Percentiles rank a stretch among this genome's conserved stretches.
These are phyloP conservation scores for Picochlorum sp. DNA, from an alignment of 139 green algal species.

Conservation along the genomic window DNA sequence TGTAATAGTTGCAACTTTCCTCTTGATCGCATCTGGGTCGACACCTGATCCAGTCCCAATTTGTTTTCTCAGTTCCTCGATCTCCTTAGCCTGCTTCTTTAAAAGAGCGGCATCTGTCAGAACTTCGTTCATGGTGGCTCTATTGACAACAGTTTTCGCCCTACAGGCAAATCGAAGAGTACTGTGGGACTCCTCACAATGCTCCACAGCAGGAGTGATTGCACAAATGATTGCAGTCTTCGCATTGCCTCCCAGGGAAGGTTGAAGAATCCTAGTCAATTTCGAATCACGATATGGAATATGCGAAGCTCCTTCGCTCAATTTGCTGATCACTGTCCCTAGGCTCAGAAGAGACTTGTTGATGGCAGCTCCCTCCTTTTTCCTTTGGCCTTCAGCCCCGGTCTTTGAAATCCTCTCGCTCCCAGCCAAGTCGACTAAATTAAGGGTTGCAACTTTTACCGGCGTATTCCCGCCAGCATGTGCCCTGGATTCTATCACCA, in stretches of 20 bases:
- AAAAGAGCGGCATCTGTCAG: constrained; percentile 18
- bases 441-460: constrained; percentile 74
- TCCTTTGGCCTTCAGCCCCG: constrained; percentile 44
- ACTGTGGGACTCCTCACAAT: constrained; percentile 65
- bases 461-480: constrained; percentile 57
- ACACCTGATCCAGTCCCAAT: constrained; percentile 46
- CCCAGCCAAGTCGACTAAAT: constrained; percentile 92
- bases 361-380: constrained; percentile 60
- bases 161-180: constrained; percentile 66
- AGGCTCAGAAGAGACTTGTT: constrained; percentile 65
- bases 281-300: constrained; percentile 76
- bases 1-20: no score
- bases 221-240: constrained; percentile 48
- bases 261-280: constrained; percentile 65
- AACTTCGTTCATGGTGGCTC: constrained; percentile 68
- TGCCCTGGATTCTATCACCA: constrained; percentile 80
- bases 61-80: constrained; percentile 54
- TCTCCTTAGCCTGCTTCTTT: constrained; percentile 76
- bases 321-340: constrained; percentile 61
- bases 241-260: constrained; percentile 47
- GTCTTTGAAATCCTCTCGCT: constrained; percentile 88
- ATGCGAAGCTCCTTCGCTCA: constrained; percentile 47
- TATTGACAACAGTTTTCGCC: constrained; percentile 88
- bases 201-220: constrained; percentile 47
- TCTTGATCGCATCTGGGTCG: constrained; percentile 38